phyloP scores from a whole-genome alignment of 1,284 basidiomycete genomes.

The Serendipita sp. region DNA sequence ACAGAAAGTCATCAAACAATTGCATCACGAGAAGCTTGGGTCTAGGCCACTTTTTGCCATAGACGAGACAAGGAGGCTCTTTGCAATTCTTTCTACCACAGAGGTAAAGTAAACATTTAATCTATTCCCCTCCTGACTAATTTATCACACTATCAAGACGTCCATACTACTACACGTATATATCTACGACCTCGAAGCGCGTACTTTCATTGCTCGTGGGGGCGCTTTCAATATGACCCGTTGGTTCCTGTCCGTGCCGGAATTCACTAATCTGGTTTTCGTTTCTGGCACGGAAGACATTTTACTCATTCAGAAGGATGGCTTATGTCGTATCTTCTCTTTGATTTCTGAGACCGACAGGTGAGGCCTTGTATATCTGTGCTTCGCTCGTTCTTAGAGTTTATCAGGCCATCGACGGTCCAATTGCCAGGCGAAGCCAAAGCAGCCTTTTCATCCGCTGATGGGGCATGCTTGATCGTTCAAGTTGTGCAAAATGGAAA shows the following conservation, averaged over 20 bases:
- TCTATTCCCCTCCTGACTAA: background rate
- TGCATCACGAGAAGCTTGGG: slow-evolving; percentile 34
- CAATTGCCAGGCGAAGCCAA: slow-evolving; percentile 24
- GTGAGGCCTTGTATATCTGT: background rate
- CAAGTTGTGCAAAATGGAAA: slow-evolving; percentile 17
- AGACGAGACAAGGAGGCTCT: slow-evolving; percentile 34
- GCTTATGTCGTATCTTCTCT: slow-evolving; percentile 37
- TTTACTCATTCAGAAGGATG: slow-evolving; percentile 28
- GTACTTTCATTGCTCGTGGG: slow-evolving; percentile 24
- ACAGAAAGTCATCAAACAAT: slow-evolving; percentile 18
- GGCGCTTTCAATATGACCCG: slow-evolving; percentile 26
- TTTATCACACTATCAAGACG: background rate
- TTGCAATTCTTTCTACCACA: slow-evolving; percentile 29
- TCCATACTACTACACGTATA: slow-evolving; percentile 26
- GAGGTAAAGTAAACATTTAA: slow-evolving; percentile 21
- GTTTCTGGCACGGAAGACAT: slow-evolving; percentile 26
- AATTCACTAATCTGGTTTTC: slow-evolving; percentile 22
- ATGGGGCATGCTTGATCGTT: slow-evolving; percentile 36
- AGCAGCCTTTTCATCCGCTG: slow-evolving; percentile 31
- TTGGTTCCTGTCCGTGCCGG: slow-evolving; percentile 28
- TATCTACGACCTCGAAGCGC: slow-evolving; percentile 31
- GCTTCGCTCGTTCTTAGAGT: background rate
- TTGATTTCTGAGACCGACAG: slow-evolving; percentile 22
- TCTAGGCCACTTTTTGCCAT: slow-evolving; percentile 29
- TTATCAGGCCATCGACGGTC: slow-evolving; percentile 32